Percentiles rank a stretch among this genome's conserved stretches.
These are phyloP conservation scores for Phytophthora capsici DNA, from an alignment of 352 stramenopile species.

Conservation along the genomic window DNA sequence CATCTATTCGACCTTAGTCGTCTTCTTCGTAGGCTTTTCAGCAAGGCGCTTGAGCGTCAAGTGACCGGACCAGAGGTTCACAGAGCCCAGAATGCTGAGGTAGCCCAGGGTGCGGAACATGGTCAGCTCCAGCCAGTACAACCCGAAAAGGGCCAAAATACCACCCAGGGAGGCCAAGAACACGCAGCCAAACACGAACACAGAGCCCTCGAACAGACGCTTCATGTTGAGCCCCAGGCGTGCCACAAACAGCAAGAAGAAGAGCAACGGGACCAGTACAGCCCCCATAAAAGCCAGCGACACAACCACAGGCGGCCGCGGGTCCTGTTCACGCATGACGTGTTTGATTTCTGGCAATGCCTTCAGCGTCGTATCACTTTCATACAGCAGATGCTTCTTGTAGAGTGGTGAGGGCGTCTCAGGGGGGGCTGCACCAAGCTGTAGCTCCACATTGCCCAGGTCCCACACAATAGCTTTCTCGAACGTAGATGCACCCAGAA, in stretches of 20 bases:
- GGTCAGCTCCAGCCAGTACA: constrained; percentile 90
- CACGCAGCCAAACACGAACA: constrained; percentile 72
- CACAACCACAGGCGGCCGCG: constrained; percentile 65
- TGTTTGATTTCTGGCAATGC: constrained; percentile 89
- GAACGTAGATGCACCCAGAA: constrained; percentile 81
- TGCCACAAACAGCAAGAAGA: constrained; percentile 72
- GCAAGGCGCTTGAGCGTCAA: constrained; percentile 82
- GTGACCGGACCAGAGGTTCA: constrained; percentile 72
- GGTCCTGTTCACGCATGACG: constrained; percentile 83
- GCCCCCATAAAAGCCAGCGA: constrained; percentile 75
- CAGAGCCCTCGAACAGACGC: constrained; percentile 69
- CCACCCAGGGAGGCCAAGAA: constrained; percentile 78
- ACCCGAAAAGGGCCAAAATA: constrained; percentile 82
- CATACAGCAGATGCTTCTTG: constrained; percentile 83
- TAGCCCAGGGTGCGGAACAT: constrained; percentile 88
- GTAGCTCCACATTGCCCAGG: constrained; percentile 71
- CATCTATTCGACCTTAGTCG: constrained; percentile 68
- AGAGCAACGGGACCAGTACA: constrained; percentile 62
- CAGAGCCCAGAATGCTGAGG: constrained; percentile 62
- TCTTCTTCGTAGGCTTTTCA: constrained; percentile 42
- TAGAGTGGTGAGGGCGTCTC: constrained; percentile 81
- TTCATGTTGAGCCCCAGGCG: constrained; percentile 66
- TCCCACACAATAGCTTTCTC: constrained; percentile 79
- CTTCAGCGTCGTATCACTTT: constrained; percentile 88
- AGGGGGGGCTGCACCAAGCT: constrained; percentile 67